These are phyloP conservation scores for Osmozyma mogii DNA, from an alignment of 805 yeast genomes.

Conservation along the genomic window DNA sequence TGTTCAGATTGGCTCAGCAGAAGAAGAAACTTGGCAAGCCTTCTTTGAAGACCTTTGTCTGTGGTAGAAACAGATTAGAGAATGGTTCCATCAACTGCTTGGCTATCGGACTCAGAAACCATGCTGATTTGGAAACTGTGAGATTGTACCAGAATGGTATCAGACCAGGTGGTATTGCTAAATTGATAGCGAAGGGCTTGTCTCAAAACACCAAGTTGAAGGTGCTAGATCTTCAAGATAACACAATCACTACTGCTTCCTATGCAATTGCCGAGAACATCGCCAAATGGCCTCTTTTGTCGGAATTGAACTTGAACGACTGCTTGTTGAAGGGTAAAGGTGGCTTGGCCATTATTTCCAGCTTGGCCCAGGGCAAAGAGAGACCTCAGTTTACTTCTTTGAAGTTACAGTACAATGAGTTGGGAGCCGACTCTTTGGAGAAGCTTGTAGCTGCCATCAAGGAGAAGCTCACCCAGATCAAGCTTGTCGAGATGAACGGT, in stretches of 20 bases:
- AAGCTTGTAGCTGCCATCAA: constrained; percentile 47
- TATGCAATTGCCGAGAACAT: constrained; percentile 38
- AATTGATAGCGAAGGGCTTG: constrained; percentile 67
- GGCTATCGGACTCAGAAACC: constrained; percentile 78
- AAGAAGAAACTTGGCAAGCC: constrained; percentile 46
- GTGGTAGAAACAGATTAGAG: constrained; percentile 96
- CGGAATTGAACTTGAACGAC: constrained; percentile 82
- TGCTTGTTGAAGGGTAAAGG: constrained; percentile 80
- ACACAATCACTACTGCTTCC: constrained; percentile 79
- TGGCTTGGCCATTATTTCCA: constrained; percentile 45
- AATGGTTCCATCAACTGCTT: constrained; percentile 86
- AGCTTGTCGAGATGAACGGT: constrained; percentile 80
- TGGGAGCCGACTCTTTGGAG: constrained; percentile 57
- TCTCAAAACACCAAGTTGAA: constrained; percentile 50
- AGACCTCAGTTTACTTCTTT: constrained; percentile 45
- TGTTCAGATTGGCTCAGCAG: constrained; percentile 60
- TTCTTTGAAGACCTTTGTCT: constrained; percentile 74
- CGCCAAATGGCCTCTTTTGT: constrained; percentile 54
- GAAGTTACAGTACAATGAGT: constrained; percentile 83
- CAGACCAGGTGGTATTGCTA: constrained; percentile 84
- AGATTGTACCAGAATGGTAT: constrained; percentile 94
- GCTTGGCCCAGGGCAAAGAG: constrained; percentile 29
- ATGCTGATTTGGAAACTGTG: constrained; percentile 62
- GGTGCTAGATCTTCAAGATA: constrained; percentile 85
- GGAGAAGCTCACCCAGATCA: constrained; percentile 51